Evolutionary conservation across 192 early-diverging fungal species (phyloP), one percentile per base, ranked within the genome.

Genomic region (Diversispora epigaea): DNA sequence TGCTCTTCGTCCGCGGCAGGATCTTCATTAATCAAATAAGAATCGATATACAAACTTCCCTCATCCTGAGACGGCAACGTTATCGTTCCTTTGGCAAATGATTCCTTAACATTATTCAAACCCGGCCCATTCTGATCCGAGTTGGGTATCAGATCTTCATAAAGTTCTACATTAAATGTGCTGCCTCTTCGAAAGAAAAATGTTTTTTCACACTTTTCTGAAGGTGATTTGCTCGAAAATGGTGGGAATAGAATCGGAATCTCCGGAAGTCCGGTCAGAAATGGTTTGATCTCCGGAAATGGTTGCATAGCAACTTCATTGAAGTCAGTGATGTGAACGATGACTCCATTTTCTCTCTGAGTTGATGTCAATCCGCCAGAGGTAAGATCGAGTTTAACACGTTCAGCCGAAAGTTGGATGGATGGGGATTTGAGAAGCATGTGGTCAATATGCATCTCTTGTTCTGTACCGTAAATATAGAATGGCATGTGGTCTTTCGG

Each of bases 391-490:
- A 60, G 58, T 60, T 60, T 4, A 60, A 60, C 8, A 60, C 25
- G 12, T 11, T 60, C 58, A 2, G 58, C 58, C 22, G 58, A 60
- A 25, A 60, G 58, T 60, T 60, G 58, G 12, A 60, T 60, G 6
- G 58, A 60, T 60, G 58, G 58, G 25, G 7, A 39, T 60, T 60
- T 60, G 58, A 60, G 58, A 3, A 60, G 58, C 9, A 60, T 60
- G 58, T 60, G 58, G 4, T 60, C 58, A 60, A 60, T 60, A 60
- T 60, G 58, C 1, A 60, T 11, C 12, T 60, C 19, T 60, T 25
- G 58, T 39, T 25, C 25, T 60, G 58, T 60, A 11, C 58, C 58
- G 22, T 60, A 60, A 60, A 60, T 60, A 25, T 60, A 60, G n/a
- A 60, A 60, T 60, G 58, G 58, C 58, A 60, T 60, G 11, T 21